These are phyloP conservation scores for Guillardia theta DNA, from an alignment of 78 protist species.

Conservation along the genomic window DNA sequence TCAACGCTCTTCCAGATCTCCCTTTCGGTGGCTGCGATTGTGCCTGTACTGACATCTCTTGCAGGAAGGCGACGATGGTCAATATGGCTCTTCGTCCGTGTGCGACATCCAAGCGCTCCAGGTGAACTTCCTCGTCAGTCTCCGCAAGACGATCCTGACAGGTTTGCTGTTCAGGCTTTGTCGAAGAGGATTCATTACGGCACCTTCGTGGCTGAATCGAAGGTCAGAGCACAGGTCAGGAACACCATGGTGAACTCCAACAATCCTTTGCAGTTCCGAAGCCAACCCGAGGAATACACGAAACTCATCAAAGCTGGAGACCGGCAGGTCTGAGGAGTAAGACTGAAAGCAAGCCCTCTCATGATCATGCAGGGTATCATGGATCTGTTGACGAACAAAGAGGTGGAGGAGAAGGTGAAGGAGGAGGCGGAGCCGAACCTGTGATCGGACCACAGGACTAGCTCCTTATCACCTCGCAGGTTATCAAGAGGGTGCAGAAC, in stretches of 20 bases:
- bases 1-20: background rate
- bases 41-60: no score
- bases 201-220: constrained; percentile 47
- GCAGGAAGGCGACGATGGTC: constrained; percentile 18
- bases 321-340: background rate
- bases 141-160: background rate
- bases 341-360: background rate
- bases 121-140: background rate
- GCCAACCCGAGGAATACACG: background rate
- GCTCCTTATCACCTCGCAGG: no score
- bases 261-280: no score
- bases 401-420: constrained; percentile 55
- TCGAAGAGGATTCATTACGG: constrained; percentile 61
- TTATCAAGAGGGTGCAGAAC: constrained; percentile 20
- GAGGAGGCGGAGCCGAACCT: no score
- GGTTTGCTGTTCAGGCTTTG: constrained; percentile 43
- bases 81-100: constrained; percentile 43
- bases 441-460: no score
- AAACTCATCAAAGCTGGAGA: no score
- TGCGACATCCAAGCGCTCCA: constrained; percentile 21
- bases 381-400: constrained; percentile 50
- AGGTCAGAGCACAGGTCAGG: background rate
- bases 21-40: background rate
- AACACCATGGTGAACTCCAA: background rate
- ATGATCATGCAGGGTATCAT: constrained; percentile 30